Conservation (phyloP, 2,329 filamentous ascomycete genomes). For the Aspergillus sclerotialis region DNA sequence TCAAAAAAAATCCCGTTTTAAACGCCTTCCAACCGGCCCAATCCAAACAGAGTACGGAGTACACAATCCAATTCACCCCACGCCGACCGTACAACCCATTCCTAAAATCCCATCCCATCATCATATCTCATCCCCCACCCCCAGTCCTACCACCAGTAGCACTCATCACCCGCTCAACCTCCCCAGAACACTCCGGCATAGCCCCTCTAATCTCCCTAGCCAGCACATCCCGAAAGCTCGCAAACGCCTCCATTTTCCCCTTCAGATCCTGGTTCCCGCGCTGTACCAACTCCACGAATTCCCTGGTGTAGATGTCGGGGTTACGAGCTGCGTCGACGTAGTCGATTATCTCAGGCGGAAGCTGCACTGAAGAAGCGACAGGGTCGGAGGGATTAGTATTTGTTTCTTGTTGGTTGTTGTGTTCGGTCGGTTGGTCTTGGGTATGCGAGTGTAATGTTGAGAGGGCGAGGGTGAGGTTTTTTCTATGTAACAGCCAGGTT, state of each 20-base stretch:
- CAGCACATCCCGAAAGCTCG: conserved; percentile 51
- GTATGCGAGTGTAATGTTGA: conserved; percentile 42
- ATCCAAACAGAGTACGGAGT: too few relatives aligned
- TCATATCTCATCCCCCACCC: too few relatives aligned
- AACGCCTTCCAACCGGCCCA: too few relatives aligned
- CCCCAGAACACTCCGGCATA: conserved; percentile 50
- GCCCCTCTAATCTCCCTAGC: conserved; percentile 51
- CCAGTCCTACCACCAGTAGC: conserved; percentile 24
- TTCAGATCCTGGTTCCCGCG: conserved; percentile 56
- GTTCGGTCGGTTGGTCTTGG: conserved; percentile 14
- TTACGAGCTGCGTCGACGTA: conserved; percentile 59
- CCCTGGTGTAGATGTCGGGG: conserved; percentile 60
- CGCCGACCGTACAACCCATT: too few relatives aligned
- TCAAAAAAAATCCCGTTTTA: too few relatives aligned
- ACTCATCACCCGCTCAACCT: conserved; percentile 46
- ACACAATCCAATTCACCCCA: too few relatives aligned
- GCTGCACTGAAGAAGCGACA: conserved; percentile 43
- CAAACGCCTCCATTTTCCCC: conserved; percentile 54
- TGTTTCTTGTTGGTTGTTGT: conserved; percentile 6
- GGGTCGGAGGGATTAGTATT: conserved; percentile 30
- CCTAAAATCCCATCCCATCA: too few relatives aligned
- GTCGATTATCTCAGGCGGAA: conserved; percentile 55
- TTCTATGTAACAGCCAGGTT: conserved; percentile 23
- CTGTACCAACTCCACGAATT: conserved; percentile 59
- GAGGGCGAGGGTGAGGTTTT: conserved; percentile 48